Conservation (phyloP, 371 early-diverging fungal genomes). For the Mucor plumbeus region DNA sequence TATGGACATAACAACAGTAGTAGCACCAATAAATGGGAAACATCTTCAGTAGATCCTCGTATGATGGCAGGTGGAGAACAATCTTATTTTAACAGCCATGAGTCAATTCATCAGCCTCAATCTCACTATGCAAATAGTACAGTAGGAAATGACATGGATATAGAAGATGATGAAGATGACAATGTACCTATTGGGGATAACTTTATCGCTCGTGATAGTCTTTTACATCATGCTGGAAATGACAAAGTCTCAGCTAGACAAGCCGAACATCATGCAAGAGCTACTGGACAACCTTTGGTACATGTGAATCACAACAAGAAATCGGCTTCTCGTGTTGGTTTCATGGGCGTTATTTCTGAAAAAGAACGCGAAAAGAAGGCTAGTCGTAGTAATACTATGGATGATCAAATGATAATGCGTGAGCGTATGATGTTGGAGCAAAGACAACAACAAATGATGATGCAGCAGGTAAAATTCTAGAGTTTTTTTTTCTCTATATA, state of each 20-base stretch:
- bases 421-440: slow-evolving; percentile 49
- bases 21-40: slow-evolving; percentile 21
- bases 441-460: slow-evolving; percentile 40
- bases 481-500: not conserved
- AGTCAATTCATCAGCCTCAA: slow-evolving; percentile 9
- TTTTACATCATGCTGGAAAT: slow-evolving; percentile 18
- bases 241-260: slow-evolving; percentile 4
- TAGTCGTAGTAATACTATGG: slow-evolving; percentile 22
- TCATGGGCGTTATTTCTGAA: slow-evolving; percentile 47
- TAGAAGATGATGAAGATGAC: slow-evolving; percentile 28
- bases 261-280: slow-evolving; percentile 22
- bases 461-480: slow-evolving; percentile 30
- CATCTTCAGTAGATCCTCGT: slow-evolving; percentile 32
- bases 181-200: slow-evolving; percentile 31
- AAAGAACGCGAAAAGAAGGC: slow-evolving; percentile 38
- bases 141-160: slow-evolving; percentile 11
- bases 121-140: slow-evolving; percentile 11
- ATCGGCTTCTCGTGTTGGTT: slow-evolving; percentile 34
- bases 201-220: slow-evolving; percentile 34
- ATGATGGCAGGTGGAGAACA: slow-evolving; percentile 13
- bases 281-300: slow-evolving; percentile 41
- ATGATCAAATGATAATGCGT: slow-evolving; percentile 24
- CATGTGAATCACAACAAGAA: slow-evolving; percentile 32
- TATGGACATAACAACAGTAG: not conserved
- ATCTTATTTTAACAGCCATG: slow-evolving; percentile 13